A percentile compares a stretch with the other conserved stretches of the same genome.
Conservation (phyloP, 2,329 filamentous ascomycete species). For the Fusarium tricinctum region DNA sequence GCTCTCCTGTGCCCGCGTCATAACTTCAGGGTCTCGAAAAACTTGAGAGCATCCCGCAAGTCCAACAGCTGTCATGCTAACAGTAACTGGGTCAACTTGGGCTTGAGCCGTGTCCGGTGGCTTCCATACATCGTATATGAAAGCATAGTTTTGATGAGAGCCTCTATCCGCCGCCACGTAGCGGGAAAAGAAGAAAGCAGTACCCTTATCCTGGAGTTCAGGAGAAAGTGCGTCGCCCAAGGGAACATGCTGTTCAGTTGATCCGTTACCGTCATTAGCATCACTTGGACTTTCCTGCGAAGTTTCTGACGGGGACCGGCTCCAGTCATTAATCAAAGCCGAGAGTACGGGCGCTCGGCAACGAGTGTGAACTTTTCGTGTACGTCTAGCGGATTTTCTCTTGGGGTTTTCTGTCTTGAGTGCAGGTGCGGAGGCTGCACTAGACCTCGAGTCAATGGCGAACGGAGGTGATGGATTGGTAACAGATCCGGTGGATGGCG, state of each 20-base stretch:
- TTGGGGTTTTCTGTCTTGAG: constrained; percentile 23
- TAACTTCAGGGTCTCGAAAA: constrained; percentile 58
- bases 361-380: constrained; percentile 26
- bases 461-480: constrained; percentile 25
- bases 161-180: constrained; percentile 64
- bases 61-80: constrained; percentile 69
- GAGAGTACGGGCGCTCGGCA: constrained; percentile 44
- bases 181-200: constrained; percentile 65
- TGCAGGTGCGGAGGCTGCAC: constrained; percentile 1
- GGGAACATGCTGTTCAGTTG: constrained; percentile 37
- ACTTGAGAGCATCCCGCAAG: constrained; percentile 66
- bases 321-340: constrained; percentile 44
- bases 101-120: constrained; percentile 55
- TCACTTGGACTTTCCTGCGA: constrained; percentile 43
- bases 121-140: constrained; percentile 67
- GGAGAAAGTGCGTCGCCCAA: constrained; percentile 30
- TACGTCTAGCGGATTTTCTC: constrained; percentile 19
- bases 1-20: constrained; percentile 63
- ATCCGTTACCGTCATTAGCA: constrained; percentile 27
- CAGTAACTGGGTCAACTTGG: constrained; percentile 61
- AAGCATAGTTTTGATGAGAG: constrained; percentile 66
- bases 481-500: constrained; percentile 15
- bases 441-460: constrained; percentile 14
- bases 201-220: constrained; percentile 59
- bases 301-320: constrained; percentile 41